A percentile compares a stretch with the other conserved stretches of the same genome.
phyloP scores from a whole-genome alignment of 2,329 filamentous ascomycete species.

The Tolypocladium paradoxum region DNA sequence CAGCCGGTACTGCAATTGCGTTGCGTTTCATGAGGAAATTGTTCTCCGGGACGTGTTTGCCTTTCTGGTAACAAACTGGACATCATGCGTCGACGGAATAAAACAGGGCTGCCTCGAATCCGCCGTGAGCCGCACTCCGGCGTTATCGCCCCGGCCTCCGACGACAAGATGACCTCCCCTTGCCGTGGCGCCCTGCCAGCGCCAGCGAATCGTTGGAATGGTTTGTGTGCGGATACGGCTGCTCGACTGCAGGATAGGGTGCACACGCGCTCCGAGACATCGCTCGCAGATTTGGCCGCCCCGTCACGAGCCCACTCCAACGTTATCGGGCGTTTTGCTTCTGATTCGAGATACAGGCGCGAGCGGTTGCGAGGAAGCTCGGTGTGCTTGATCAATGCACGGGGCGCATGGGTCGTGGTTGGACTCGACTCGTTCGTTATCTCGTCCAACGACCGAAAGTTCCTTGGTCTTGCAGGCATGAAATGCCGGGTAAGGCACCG shows the following conservation, averaged over 20 bases:
- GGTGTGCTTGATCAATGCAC: background rate
- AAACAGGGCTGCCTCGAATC: background rate
- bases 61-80: background rate
- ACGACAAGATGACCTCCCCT: background rate
- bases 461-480: background rate
- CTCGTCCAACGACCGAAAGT: background rate
- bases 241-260: background rate
- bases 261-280: constrained; percentile 1
- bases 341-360: background rate
- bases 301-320: background rate
- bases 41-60: background rate
- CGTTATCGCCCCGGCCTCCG: background rate
- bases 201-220: background rate
- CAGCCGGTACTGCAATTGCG: background rate
- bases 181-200: background rate
- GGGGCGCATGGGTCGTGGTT: background rate
- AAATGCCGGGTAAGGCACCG: background rate
- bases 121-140: background rate
- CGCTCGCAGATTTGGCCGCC: background rate
- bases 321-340: background rate
- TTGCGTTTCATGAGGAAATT: background rate
- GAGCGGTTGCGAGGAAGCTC: background rate
- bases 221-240: background rate
- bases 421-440: background rate
- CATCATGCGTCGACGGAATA: background rate